These are phyloP conservation scores for Cyberlindnera suaveolens DNA, from an alignment of 805 yeast species.

Conservation along the genomic window DNA sequence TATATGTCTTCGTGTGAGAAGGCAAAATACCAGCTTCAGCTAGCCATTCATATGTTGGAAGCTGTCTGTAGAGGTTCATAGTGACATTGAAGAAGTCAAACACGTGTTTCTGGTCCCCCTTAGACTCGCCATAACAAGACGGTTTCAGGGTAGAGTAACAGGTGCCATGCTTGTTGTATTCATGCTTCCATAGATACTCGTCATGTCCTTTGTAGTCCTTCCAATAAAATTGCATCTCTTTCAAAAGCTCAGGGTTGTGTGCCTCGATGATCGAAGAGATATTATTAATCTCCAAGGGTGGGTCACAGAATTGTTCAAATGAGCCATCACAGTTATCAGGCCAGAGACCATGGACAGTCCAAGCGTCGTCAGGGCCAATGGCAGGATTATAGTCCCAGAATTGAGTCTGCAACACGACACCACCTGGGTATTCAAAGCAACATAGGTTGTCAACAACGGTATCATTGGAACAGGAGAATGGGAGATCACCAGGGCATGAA, in stretches of 20 bases:
- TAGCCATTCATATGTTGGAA: slow-evolving; percentile 67
- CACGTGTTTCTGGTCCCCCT: slow-evolving; percentile 36
- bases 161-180: slow-evolving; percentile 91
- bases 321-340: slow-evolving; percentile 84
- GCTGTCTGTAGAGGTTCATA: slow-evolving; percentile 46
- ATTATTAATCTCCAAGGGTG: slow-evolving; percentile 45
- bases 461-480: slow-evolving; percentile 54
- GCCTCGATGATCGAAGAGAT: slow-evolving; percentile 40
- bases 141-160: slow-evolving; percentile 80
- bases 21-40: slow-evolving; percentile 69
- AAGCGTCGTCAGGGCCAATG: slow-evolving; percentile 61
- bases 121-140: slow-evolving; percentile 46
- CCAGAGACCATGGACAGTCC: slow-evolving; percentile 86
- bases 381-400: slow-evolving; percentile 88
- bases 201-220: slow-evolving; percentile 66
- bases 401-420: slow-evolving; percentile 77
- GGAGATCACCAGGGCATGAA: slow-evolving; percentile 50
- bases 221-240: slow-evolving; percentile 61
- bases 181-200: slow-evolving; percentile 78
- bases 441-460: slow-evolving; percentile 57
- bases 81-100: slow-evolving; percentile 65
- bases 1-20: slow-evolving; percentile 46
- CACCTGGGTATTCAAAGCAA: slow-evolving; percentile 85
- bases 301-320: slow-evolving; percentile 74
- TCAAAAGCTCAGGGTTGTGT: slow-evolving; percentile 41